phyloP scores from a whole-genome alignment of 768 basidiomycete species.

The Tricholoma sp. region DNA sequence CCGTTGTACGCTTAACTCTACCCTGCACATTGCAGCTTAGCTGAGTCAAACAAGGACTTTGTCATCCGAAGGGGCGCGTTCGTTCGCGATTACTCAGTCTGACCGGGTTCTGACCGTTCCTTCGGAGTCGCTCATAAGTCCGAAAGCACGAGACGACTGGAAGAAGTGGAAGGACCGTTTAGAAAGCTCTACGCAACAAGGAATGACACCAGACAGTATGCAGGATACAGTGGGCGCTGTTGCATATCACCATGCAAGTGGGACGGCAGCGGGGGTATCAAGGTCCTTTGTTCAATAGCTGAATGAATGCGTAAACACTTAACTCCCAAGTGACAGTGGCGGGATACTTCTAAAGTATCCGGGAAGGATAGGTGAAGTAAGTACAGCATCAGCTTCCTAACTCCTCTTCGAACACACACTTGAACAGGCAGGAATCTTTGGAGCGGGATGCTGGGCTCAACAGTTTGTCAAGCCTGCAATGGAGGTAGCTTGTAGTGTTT shows the following conservation, averaged over 20 bases:
- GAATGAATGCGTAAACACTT: neutral
- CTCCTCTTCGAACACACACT: neutral
- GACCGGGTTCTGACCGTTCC: constrained; percentile 27
- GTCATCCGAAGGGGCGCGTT: constrained; percentile 54
- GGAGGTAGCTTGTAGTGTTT: constrained; percentile 66
- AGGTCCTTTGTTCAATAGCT: constrained; percentile 34
- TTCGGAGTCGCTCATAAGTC: constrained; percentile 43
- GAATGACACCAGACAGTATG: constrained; percentile 24
- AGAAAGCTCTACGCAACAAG: constrained; percentile 10
- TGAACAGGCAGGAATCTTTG: constrained; percentile 60
- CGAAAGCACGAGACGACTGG: constrained; percentile 52
- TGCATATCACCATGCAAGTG: constrained; percentile 39
- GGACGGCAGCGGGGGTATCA: constrained; percentile 69
- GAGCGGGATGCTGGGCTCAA: constrained; percentile 75
- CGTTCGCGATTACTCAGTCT: constrained; percentile 39
- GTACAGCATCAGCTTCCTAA: neutral
- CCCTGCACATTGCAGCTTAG: neutral
- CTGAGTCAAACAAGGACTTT: constrained; percentile 39
- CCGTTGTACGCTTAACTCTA: constrained; percentile 49
- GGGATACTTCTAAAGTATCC: constrained; percentile 73
- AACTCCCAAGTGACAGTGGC: constrained; percentile 41
- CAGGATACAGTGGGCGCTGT: constrained; percentile 87
- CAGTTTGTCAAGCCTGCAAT: constrained; percentile 15
- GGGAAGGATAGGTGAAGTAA: constrained; percentile 73
- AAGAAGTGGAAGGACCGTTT: constrained; percentile 51